Percentiles rank a stretch among this genome's conserved stretches.
Conservation (phyloP, 441 rosid genomes). For the Eruca vesicaria region DNA sequence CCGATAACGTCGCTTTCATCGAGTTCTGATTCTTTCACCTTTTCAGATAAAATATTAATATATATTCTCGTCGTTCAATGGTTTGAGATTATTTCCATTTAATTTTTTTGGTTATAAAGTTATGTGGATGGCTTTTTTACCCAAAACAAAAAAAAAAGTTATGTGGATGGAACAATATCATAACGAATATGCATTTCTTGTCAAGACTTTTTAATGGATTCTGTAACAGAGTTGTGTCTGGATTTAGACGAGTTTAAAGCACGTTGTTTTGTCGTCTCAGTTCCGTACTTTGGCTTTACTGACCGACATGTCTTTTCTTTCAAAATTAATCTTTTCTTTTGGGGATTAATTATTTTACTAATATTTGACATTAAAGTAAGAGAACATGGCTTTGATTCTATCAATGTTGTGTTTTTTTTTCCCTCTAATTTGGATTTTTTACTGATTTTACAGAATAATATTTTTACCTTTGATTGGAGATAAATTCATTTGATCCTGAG, state of each 20-base stretch:
- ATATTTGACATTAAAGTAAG: neutral
- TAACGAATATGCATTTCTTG: neutral
- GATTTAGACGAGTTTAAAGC: neutral
- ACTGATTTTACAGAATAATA: neutral
- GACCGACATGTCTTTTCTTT: conserved; percentile 3
- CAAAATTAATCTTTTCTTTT: neutral
- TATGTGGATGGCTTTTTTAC: neutral
- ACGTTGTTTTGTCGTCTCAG: conserved; percentile 16
- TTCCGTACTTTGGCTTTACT: conserved; percentile 21
- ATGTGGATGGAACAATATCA: neutral
- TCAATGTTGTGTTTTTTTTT: neutral
- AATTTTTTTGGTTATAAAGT: neutral
- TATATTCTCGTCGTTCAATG: conserved; percentile 9
- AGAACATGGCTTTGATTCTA: neutral
- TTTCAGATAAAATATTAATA: neutral
- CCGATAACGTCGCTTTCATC: conserved; percentile 20
- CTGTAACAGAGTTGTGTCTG: conserved; percentile 28
- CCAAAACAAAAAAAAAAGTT: too few relatives aligned
- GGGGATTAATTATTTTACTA: neutral
- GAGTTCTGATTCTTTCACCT: neutral
- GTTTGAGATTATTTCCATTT: neutral
- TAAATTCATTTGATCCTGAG: neutral
- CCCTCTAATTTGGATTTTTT: neutral
- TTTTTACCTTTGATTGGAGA: neutral
- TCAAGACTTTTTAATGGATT: conserved; percentile 7